Evolutionary conservation across 768 basidiomycete species (phyloP).

Genomic region (Rhodosporidiobolus sp.): DNA sequence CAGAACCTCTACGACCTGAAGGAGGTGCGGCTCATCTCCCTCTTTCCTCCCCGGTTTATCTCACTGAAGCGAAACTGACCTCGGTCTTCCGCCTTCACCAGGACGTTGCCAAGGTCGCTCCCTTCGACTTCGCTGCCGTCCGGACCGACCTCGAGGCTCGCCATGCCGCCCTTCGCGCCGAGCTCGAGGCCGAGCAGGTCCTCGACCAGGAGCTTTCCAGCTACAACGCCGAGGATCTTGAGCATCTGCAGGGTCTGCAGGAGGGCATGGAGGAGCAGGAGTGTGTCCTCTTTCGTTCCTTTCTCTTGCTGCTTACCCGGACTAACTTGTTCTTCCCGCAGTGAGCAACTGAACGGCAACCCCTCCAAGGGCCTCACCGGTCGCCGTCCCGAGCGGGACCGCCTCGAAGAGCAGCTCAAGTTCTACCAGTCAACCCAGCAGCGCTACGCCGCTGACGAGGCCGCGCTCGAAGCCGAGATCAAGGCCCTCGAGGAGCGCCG

Average conservation of each 20-base stretch:
- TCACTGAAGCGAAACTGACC: neutral
- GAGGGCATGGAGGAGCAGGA: slow-evolving; percentile 44
- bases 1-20: slow-evolving; percentile 32
- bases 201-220: too few species aligned
- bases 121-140: slow-evolving; percentile 5
- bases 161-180: neutral
- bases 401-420: slow-evolving; percentile 21
- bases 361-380: slow-evolving; percentile 18
- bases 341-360: slow-evolving; percentile 29
- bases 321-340: neutral
- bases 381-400: slow-evolving; percentile 24
- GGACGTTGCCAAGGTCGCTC: slow-evolving; percentile 28
- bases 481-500: slow-evolving; percentile 20
- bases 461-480: slow-evolving; percentile 13
- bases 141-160: slow-evolving; percentile 32
- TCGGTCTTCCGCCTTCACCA: neutral
- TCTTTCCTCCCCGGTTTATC: neutral
- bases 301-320: neutral
- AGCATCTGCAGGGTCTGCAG: slow-evolving; percentile 32
- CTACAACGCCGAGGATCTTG: slow-evolving; percentile 30
- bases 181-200: slow-evolving; percentile 40
- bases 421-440: slow-evolving; percentile 15
- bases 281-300: slow-evolving; percentile 18
- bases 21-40: neutral
- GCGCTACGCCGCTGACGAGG: slow-evolving; percentile 9